Evolutionary conservation across 2,329 filamentous ascomycete species (phyloP).

Genomic region (Thermoascus crustaceus): DNA sequence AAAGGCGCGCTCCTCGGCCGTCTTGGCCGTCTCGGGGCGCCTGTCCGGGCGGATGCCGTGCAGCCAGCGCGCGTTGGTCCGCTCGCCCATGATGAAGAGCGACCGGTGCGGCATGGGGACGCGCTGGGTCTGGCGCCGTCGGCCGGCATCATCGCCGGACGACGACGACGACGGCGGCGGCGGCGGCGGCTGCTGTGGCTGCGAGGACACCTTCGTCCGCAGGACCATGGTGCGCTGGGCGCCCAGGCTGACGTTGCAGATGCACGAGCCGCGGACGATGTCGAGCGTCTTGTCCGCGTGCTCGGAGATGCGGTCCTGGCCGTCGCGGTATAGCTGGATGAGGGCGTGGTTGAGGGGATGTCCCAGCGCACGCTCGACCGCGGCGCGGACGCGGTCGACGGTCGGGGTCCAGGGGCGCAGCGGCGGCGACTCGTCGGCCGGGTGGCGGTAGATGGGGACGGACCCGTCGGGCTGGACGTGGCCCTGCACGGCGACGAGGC

Average conservation of each 20-base stretch:
- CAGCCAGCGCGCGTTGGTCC: slow-evolving; percentile 79
- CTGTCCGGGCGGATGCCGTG: slow-evolving; percentile 91
- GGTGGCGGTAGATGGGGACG: slow-evolving; percentile 89
- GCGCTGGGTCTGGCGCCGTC: slow-evolving; percentile 54
- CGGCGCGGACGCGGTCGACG: slow-evolving; percentile 58
- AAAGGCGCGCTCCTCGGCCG: slow-evolving; percentile 60
- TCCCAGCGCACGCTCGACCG: slow-evolving; percentile 63
- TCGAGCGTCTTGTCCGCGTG: slow-evolving; percentile 97
- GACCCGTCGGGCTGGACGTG: slow-evolving; percentile 55
- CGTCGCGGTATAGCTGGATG: slow-evolving; percentile 86
- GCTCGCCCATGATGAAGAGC: slow-evolving; percentile 70
- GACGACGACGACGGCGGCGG: too few relatives aligned
- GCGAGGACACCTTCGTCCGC: slow-evolving; percentile 53
- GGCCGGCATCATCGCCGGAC: slow-evolving; percentile 9
- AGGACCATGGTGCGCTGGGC: slow-evolving; percentile 85
- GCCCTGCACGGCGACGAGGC: slow-evolving; percentile 85
- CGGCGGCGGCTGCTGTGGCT: too few relatives aligned
- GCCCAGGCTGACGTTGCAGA: slow-evolving; percentile 90
- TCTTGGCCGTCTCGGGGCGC: slow-evolving; percentile 59
- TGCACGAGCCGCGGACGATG: slow-evolving; percentile 69
- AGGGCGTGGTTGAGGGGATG: slow-evolving; percentile 84
- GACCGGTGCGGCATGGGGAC: slow-evolving; percentile 79
- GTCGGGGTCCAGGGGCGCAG: slow-evolving; percentile 66
- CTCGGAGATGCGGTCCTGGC: slow-evolving; percentile 87
- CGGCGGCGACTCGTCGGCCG: slow-evolving; percentile 76